phyloP scores from a whole-genome alignment of 148 eudicot genomes.

The Heliamphora exappendiculata region DNA sequence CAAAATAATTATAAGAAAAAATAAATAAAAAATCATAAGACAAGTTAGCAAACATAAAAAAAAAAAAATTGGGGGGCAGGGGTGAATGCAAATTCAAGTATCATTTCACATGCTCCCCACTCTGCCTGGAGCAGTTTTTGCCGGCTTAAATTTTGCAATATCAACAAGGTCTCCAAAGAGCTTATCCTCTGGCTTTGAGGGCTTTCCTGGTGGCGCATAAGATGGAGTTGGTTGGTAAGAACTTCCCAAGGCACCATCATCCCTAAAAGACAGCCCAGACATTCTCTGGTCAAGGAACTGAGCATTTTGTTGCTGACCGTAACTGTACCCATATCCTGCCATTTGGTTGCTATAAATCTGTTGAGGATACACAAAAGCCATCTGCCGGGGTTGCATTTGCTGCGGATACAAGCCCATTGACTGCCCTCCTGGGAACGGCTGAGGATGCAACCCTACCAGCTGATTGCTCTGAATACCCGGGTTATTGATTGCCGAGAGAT shows the following conservation, averaged over 20 bases:
- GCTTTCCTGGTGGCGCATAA: constrained; percentile 56
- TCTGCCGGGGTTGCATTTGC: constrained; percentile 52
- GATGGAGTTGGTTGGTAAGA: constrained; percentile 26
- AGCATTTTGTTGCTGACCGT: constrained; percentile 52
- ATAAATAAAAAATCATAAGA: not conserved
- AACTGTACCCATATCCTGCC: constrained; percentile 48
- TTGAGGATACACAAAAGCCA: constrained; percentile 56
- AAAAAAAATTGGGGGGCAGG: not conserved
- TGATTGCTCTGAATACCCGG: no score
- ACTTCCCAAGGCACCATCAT: constrained; percentile 34
- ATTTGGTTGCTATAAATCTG: constrained; percentile 77
- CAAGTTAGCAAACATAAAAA: constrained; percentile 8
- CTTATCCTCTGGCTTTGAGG: constrained; percentile 69
- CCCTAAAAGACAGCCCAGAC: constrained; percentile 56
- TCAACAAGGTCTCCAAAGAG: constrained; percentile 88
- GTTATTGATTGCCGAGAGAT: constrained; percentile 2
- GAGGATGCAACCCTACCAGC: no score
- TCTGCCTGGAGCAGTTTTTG: constrained; percentile 48
- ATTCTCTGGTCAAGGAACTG: constrained; percentile 62
- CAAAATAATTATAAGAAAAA: not conserved
- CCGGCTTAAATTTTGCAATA: constrained; percentile 66
- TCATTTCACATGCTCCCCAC: constrained; percentile 57
- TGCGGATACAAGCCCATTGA: constrained; percentile 52
- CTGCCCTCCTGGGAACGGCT: no score
- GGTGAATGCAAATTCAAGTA: constrained; percentile 17